Base-by-base conservation (phyloP, 1,284 basidiomycete species). In the Rhodotorula sp. region DNA sequence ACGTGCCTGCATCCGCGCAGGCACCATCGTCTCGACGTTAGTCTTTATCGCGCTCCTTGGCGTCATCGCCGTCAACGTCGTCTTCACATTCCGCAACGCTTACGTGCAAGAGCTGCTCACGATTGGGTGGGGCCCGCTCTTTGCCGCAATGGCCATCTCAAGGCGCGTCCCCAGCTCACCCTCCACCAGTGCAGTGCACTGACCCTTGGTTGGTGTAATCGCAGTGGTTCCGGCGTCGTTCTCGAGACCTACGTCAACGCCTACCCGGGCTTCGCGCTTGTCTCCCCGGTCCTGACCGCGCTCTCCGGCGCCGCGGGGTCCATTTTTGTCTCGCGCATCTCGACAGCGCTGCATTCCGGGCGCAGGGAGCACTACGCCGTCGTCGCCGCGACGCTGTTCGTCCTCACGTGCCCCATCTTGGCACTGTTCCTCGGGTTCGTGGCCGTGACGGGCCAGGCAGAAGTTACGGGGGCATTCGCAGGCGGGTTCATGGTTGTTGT, bases 121-220 rank as follows among this genome's bases (percentile, higher is more conserved):
- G 59, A 87, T 91, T 62, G 94, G 94, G 0, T 99, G 96, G 96
- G 83, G 86, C 1, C 94, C 96, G 0, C 85, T 99, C 4, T 88
- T 98, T 74, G 88, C 88, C 19, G 95, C 96, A 2, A 97, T 98
- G 92, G 83, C 90, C 67, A 94, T 98, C 78, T 93, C 91, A 3
- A 76, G 74, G 78, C 78, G 34, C 50, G 77, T 51, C 50, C 22
- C 29, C n/a, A n/a, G n/a, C 15, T 7, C 25, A 4, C 22, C 1
- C 57, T 32, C 7, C n/a, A 29, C 29, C 25, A 2, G 2, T 12
- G 19, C 29, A 46, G n/a, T 22, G 15, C 7, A 32, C 34, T n/a
- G 22, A 34, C 19, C n/a, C n/a, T n/a, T n/a, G n/a, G 5, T 25
- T 41, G 27, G 17, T 22, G 1, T 41, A 6, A 2, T 21, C 39